Base-by-base conservation (phyloP, 2,329 filamentous ascomycete species). In the Verticillium dahliae region DNA sequence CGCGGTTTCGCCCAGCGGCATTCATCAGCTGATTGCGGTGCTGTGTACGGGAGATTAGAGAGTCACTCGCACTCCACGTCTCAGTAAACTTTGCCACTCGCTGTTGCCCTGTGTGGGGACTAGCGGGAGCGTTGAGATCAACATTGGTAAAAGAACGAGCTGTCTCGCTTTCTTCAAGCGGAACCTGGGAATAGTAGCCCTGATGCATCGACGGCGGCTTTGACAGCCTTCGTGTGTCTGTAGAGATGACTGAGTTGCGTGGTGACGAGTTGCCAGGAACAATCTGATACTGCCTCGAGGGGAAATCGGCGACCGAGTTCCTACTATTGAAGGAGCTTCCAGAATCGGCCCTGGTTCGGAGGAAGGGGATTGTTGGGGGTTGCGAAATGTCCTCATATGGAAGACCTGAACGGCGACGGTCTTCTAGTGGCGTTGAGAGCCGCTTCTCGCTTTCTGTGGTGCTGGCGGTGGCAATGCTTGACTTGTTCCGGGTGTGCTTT, bases 401-500 rank as follows among this genome's bases (percentile, higher is more conserved):
- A 1, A 75, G 68, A 4, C 76, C 77, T 0, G 81, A 83, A 22
- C 74, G 73, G 52, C 74, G 75, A 56, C 75, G 77, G 34, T 70
- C 70, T 59, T 80, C 78, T 14, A 78, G 63, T 0, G 78, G 74
- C 1, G 75, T 77, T 1, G 80, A 83, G 58, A 86, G 74, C 60
- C 88, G 85, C 72, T 90, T 90, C 64, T 90, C 85, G 10, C 80
- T 78, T 2, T 73, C 67, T 54, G 67, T 67, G 10, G 76, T 81
- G 65, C 75, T 76, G 6, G 72, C 71, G 2, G 80, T 84, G 4
- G 78, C 75, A 34, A 85, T 69, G 1, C 83, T 85, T 1, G 82
- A 83, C 73, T 84, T 85, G 73, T 90, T 93, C 70, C 90, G 86
- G 79, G 92, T 93, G 76, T 96, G 92, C 70, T 76, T 80, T 62